Conservation (phyloP, 192 early-diverging fungal genomes). For the Linnemannia schmuckeri region DNA sequence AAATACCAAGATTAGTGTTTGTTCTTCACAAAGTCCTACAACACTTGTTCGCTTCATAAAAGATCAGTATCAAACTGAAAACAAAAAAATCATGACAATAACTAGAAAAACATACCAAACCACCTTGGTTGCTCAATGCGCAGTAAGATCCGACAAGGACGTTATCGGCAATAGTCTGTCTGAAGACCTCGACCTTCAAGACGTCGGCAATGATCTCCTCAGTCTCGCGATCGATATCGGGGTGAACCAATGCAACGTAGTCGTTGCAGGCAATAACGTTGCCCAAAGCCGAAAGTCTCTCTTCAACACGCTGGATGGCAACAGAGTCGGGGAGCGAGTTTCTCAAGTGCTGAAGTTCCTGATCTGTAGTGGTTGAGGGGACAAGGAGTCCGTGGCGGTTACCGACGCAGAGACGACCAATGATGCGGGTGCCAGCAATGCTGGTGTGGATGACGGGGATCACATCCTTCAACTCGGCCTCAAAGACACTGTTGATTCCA, state of each 20-base stretch:
- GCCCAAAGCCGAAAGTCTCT: constrained; percentile 96
- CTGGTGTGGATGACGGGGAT: constrained; percentile 97
- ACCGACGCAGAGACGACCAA: constrained; percentile 94
- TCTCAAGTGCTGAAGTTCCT: constrained; percentile 96
- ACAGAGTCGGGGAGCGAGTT: constrained; percentile 96
- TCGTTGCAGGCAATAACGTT: constrained; percentile 99
- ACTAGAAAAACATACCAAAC: constrained; percentile 71
- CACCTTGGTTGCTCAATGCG: constrained; percentile 97
- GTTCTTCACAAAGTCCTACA: neutral
- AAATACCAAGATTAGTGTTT: neutral
- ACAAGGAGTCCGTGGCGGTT: constrained; percentile 96
- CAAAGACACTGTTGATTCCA: constrained; percentile 80
- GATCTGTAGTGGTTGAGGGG: constrained; percentile 96
- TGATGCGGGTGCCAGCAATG: constrained; percentile 96
- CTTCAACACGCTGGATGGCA: constrained; percentile 96
- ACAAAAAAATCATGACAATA: neutral
- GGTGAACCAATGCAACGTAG: constrained; percentile 98
- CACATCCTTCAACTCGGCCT: constrained; percentile 94
- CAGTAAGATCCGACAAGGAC: constrained; percentile 97
- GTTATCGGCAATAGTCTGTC: constrained; percentile 98
- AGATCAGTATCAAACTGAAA: constrained; percentile 6
- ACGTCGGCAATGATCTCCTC: constrained; percentile 99
- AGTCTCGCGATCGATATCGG: constrained; percentile 98
- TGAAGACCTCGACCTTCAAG: constrained; percentile 98
- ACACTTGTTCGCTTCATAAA: neutral